These are phyloP conservation scores for Vigna hirtella DNA, from an alignment of 306 rosid species.

Conservation along the genomic window DNA sequence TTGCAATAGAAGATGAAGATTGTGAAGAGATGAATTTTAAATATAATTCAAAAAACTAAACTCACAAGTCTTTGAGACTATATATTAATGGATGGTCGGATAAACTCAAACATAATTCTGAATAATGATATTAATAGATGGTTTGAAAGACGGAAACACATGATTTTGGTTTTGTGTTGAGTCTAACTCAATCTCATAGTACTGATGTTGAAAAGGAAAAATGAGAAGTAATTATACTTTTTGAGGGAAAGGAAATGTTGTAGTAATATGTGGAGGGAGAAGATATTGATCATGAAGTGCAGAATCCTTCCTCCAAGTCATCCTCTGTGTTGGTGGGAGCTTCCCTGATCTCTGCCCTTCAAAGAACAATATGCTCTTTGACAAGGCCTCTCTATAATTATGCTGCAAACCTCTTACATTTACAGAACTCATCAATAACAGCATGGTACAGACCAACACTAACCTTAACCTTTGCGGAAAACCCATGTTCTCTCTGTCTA, in stretches of 20 bases:
- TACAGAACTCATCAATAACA: background rate
- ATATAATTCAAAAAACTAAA: no score
- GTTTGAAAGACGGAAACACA: no score
- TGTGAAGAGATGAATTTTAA: no score
- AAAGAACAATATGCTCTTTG: conserved; percentile 58
- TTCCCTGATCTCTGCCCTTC: conserved; percentile 68
- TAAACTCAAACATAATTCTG: no score
- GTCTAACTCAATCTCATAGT: no score
- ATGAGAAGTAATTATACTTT: background rate
- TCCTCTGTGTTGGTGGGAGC: conserved; percentile 58
- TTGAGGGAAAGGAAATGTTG: background rate
- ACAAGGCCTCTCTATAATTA: conserved; percentile 53
- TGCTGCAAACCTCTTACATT: conserved; percentile 31
- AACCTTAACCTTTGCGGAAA: conserved; percentile 13
- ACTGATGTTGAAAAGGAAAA: no score
- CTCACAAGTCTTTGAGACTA: no score
- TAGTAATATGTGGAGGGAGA: conserved; percentile 6
- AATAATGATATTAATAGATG: no score
- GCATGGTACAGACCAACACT: background rate
- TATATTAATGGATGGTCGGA: no score
- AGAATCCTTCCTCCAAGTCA: conserved; percentile 63
- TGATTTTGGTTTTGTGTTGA: no score
- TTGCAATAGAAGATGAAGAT: no score
- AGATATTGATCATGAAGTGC: conserved; percentile 51
- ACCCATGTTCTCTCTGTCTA: conserved; percentile 1